Percentiles rank a stretch among this genome's conserved stretches.
Conservation (phyloP, 345 rosid species). For the Garcia nutans region DNA sequence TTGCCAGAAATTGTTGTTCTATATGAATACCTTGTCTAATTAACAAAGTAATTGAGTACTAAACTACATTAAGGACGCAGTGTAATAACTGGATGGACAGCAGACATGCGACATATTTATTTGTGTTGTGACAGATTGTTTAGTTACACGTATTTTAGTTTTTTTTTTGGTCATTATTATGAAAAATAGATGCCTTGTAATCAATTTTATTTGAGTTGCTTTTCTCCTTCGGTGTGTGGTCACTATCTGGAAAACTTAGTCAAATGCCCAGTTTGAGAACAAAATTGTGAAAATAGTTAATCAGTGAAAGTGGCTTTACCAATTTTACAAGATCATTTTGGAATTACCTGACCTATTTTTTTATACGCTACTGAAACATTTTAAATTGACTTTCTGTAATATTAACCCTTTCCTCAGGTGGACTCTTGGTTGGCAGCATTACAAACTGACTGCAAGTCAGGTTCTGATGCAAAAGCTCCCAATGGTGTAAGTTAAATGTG, state of each 20-base stretch:
- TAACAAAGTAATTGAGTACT: background rate
- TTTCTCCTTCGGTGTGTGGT: too few species aligned
- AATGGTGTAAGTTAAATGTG: slow-evolving; percentile 35
- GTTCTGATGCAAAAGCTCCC: slow-evolving; percentile 32
- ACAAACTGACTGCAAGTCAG: slow-evolving; percentile 48
- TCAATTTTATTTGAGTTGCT: background rate
- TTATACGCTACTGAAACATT: background rate
- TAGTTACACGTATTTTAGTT: background rate
- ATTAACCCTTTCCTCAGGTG: slow-evolving; percentile 44
- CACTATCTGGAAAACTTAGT: too few species aligned
- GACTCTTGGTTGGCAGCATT: slow-evolving; percentile 68
- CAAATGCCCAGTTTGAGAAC: background rate
- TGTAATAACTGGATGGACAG: background rate
- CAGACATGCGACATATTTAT: background rate
- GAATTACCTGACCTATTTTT: background rate
- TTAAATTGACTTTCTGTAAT: background rate
- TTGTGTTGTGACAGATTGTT: background rate
- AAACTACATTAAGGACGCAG: background rate
- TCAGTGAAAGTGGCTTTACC: background rate
- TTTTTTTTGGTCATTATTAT: background rate
- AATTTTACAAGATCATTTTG: background rate
- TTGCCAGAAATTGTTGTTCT: background rate
- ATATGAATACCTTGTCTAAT: background rate
- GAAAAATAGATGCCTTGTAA: background rate
- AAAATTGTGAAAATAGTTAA: background rate